Conservation (phyloP, 208 protist species). For the Leishmania lainsoni region DNA sequence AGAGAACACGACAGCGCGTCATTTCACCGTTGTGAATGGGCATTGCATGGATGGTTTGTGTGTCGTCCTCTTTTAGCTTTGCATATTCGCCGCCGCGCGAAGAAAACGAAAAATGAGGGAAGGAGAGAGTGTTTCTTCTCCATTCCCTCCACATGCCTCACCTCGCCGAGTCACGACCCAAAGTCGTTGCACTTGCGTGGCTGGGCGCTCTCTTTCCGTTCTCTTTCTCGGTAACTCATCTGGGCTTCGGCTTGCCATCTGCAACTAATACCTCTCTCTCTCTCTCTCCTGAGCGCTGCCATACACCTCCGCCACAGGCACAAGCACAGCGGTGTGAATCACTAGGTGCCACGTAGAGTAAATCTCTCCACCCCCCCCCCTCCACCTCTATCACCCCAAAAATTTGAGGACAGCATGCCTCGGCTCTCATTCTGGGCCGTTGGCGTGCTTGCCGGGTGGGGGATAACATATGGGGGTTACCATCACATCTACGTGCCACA, state of each 20-base stretch:
- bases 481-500: conserved; percentile 47
- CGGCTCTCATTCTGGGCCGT: conserved; percentile 30
- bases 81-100: background rate
- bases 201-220: background rate
- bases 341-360: background rate
- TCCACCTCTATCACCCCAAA: background rate
- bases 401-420: conserved; percentile 1
- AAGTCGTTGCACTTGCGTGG: background rate
- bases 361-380: background rate
- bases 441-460: conserved; percentile 24
- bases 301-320: background rate
- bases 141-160: background rate
- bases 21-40: too few relatives aligned
- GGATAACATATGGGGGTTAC: conserved; percentile 44
- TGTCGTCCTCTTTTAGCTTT: too few relatives aligned
- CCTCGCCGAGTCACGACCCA: background rate
- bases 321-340: background rate
- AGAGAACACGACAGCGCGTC: background rate
- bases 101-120: background rate
- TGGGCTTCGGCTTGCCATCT: background rate
- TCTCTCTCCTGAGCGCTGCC: background rate
- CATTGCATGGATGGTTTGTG: too few relatives aligned
- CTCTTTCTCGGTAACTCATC: background rate
- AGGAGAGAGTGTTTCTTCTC: background rate
- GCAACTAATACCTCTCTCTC: background rate